A percentile compares a stretch with the other conserved stretches of the same genome.
These are phyloP conservation scores for Exobasidium rhododendri DNA, from an alignment of 1,284 basidiomycete genomes.

Conservation along the genomic window DNA sequence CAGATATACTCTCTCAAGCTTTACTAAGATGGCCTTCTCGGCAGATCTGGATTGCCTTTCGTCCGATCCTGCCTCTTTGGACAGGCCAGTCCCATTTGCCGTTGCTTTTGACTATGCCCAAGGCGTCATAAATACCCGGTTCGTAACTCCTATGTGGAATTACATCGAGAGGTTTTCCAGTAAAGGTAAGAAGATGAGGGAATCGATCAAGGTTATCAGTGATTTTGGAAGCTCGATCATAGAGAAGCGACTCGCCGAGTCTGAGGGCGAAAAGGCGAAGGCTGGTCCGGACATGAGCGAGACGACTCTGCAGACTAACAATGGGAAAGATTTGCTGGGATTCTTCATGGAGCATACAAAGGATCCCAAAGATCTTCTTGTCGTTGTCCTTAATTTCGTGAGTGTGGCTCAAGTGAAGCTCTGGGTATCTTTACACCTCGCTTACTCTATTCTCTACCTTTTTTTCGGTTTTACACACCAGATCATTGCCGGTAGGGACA, in stretches of 20 bases:
- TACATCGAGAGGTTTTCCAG: conserved; percentile 27
- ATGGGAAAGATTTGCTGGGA: conserved; percentile 43
- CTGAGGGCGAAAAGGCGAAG: neutral
- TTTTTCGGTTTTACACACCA: no score
- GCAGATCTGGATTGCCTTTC: conserved; percentile 30
- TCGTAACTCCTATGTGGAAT: conserved; percentile 28
- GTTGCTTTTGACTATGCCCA: conserved; percentile 52
- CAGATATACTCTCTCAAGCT: conserved; percentile 39
- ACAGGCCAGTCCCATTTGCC: conserved; percentile 47
- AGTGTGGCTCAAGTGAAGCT: conserved; percentile 42
- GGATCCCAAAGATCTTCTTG: conserved; percentile 35
- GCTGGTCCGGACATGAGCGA: neutral
- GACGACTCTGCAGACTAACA: conserved; percentile 18
- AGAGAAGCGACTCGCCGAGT: conserved; percentile 26
- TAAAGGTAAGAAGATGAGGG: conserved; percentile 27
- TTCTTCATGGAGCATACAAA: conserved; percentile 43
- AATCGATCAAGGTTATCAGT: conserved; percentile 36
- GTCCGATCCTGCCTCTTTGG: conserved; percentile 26
- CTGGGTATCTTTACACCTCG: no score
- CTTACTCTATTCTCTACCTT: no score
- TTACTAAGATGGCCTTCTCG: conserved; percentile 31
- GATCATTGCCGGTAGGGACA: conserved; percentile 23
- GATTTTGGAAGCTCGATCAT: conserved; percentile 44
- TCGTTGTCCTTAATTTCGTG: conserved; percentile 45
- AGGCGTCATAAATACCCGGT: conserved; percentile 38